Evolutionary conservation across 352 stramenopile species (phyloP).

Genomic region (Pythium rishiriense): DNA sequence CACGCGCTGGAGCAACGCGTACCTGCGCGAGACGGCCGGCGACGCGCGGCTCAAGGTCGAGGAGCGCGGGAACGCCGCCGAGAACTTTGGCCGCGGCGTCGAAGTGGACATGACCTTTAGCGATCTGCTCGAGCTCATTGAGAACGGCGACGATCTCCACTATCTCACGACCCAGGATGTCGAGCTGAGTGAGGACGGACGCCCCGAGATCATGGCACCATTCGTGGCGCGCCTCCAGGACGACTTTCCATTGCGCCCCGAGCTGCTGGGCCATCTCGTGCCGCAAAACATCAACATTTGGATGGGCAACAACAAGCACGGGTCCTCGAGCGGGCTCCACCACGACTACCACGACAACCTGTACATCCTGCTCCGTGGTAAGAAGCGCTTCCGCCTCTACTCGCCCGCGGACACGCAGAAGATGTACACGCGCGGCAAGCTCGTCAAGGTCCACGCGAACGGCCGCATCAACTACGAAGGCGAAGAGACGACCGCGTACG

Average conservation of each 20-base stretch:
- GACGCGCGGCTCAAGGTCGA: slow-evolving; percentile 79
- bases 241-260: slow-evolving; percentile 86
- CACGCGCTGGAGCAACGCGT: slow-evolving; percentile 76
- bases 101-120: slow-evolving; percentile 83
- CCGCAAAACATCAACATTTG: slow-evolving; percentile 97
- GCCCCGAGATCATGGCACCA: slow-evolving; percentile 81
- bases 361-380: slow-evolving; percentile 94
- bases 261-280: slow-evolving; percentile 87
- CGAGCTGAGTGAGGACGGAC: slow-evolving; percentile 67
- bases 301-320: slow-evolving; percentile 91
- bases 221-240: slow-evolving; percentile 75
- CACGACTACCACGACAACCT: slow-evolving; percentile 99
- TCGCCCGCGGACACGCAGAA: slow-evolving; percentile 82
- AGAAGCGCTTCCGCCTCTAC: slow-evolving; percentile 95
- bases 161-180: slow-evolving; percentile 93
- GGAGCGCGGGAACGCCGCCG: slow-evolving; percentile 53
- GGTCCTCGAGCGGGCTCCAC: slow-evolving; percentile 92
- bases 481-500: slow-evolving; percentile 81
- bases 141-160: slow-evolving; percentile 68
- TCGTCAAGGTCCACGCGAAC: slow-evolving; percentile 91
- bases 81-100: slow-evolving; percentile 87
- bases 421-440: slow-evolving; percentile 92
- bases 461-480: slow-evolving; percentile 95
- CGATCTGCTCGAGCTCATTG: slow-evolving; percentile 74
- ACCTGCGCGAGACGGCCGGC: slow-evolving; percentile 61